Evolutionary conservation across 1,284 basidiomycete genomes (phyloP), one percentile per base, ranked within the genome.

Genomic region (Apiotrichum mycotoxinovorans): DNA sequence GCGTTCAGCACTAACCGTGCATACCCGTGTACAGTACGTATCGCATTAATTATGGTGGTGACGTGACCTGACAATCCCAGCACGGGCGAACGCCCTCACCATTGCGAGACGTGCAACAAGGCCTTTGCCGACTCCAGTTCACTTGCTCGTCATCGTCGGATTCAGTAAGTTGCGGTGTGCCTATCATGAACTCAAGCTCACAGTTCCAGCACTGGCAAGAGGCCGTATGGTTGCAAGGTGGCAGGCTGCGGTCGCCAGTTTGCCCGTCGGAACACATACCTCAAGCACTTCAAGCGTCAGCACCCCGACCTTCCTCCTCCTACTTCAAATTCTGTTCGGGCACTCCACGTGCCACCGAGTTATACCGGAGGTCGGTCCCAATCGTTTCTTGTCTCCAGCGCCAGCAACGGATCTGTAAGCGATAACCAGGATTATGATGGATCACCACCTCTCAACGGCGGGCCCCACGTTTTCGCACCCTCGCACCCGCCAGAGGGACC

Each of bases 61-160:
- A n/a, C 26, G 34, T 10, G 27, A 17, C 2, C 49, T 50, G n/a
- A 22, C 46, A 17, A 30, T 25, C 20, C 4, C 17, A 79, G 81
- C 68, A 81, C 82, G 26, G 83, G 82, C 41, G 83, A 84, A 65
- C 75, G 80, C 48, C 83, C 83, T 2, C 82, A 83, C 67, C 70
- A 76, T 26, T 84, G 83, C 69, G 70, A 78, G 63, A 73, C 67
- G 10, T 82, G 80, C 68, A 51, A 69, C 43, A 82, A 82, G 66
- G 75, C 79, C 9, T 84, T 84, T 68, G 78, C 78, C 51, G 83
- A 84, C 65, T 83, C 82, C 10, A 79, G 77, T 58, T 83, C 81
- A 10, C 74, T 84, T 15, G 82, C 82, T 20, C 78, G 83, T 14
- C 83, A 84, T 61, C 78, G 82, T 3, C 75, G 81, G 15, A 80